Percentiles rank a stretch among this genome's conserved stretches.
Conservation (phyloP, 352 stramenopile species). For the Phytophthora pseudosyringae region DNA sequence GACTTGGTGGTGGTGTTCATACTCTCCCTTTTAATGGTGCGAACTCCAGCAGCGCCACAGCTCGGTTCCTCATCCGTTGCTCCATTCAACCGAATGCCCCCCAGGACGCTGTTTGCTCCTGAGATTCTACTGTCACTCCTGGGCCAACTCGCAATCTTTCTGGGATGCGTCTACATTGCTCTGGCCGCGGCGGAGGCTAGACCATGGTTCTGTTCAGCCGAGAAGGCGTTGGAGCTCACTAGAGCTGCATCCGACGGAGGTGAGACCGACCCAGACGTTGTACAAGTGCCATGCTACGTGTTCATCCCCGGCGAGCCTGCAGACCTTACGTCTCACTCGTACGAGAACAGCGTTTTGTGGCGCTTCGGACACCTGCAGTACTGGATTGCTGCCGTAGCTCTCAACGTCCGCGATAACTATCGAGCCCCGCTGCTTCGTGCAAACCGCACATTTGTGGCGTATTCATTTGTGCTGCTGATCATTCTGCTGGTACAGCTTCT, state of each 20-base stretch:
- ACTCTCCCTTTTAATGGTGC: constrained; percentile 79
- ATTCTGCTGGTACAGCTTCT: constrained; percentile 71
- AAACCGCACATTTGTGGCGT: constrained; percentile 60
- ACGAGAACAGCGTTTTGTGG: constrained; percentile 83
- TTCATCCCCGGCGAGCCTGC: constrained; percentile 55
- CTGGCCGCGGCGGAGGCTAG: constrained; percentile 56
- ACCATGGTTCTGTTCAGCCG: constrained; percentile 70
- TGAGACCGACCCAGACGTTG: constrained; percentile 40
- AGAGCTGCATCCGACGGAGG: constrained; percentile 29
- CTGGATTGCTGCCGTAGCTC: constrained; percentile 68
- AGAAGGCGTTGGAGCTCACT: constrained; percentile 52
- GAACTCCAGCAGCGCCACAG: constrained; percentile 46
- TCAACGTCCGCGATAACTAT: constrained; percentile 73
- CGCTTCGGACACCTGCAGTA: constrained; percentile 83
- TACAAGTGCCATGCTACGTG: constrained; percentile 68
- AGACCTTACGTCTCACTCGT: constrained; percentile 72
- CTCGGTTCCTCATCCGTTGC: constrained; percentile 35
- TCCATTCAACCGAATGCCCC: constrained; percentile 46
- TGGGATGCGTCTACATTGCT: constrained; percentile 63
- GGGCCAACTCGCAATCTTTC: constrained; percentile 61
- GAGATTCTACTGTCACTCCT: constrained; percentile 65
- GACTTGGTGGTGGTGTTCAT: constrained; percentile 75
- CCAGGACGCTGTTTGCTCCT: constrained; percentile 68
- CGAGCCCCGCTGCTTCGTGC: constrained; percentile 57
- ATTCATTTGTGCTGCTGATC: constrained; percentile 59